These are phyloP conservation scores for Debaryomyces subglobosus DNA, from an alignment of 1,139 yeast species.

Conservation along the genomic window DNA sequence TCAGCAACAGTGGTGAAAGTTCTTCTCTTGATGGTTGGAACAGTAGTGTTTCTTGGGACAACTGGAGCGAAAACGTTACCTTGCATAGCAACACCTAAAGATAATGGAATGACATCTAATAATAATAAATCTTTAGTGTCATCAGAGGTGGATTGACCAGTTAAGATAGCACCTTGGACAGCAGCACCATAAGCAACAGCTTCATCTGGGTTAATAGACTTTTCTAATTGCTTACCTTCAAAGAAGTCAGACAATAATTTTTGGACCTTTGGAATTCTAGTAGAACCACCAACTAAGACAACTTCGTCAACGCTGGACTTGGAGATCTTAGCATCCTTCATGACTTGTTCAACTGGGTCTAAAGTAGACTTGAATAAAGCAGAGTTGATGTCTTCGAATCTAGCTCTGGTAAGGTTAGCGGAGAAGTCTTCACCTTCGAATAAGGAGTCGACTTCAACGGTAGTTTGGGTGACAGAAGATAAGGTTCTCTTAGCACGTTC, in stretches of 20 bases:
- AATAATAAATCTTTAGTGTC: conserved; percentile 96
- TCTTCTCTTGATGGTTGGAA: conserved; percentile 99
- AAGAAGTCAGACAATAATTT: conserved; percentile 96
- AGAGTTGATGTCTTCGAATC: conserved; percentile 97
- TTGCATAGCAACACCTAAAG: conserved; percentile 99
- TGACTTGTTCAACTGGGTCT: conserved; percentile 97
- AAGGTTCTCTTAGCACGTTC: conserved; percentile 99
- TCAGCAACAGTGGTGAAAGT: conserved; percentile 99
- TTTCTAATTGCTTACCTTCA: conserved; percentile 96
- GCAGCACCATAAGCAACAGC: conserved; percentile 99
- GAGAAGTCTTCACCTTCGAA: conserved; percentile 97
- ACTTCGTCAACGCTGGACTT: conserved; percentile 92
- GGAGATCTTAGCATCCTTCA: conserved; percentile 91
- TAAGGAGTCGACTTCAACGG: conserved; percentile 95
- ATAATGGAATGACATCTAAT: conserved; percentile 98
- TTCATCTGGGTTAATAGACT: conserved; percentile 98
- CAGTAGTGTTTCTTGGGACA: conserved; percentile 99
- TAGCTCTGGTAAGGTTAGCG: conserved; percentile 97
- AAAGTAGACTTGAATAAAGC: conserved; percentile 95
- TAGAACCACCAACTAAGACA: conserved; percentile 99
- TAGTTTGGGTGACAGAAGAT: conserved; percentile 94
- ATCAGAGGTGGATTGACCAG: conserved; percentile 96
- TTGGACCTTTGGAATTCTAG: conserved; percentile 99
- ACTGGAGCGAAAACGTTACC: conserved; percentile 99
- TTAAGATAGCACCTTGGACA: conserved; percentile 98